phyloP scores from a whole-genome alignment of 176 grass and related monocot genomes.

The Phoenix roebelenii region DNA sequence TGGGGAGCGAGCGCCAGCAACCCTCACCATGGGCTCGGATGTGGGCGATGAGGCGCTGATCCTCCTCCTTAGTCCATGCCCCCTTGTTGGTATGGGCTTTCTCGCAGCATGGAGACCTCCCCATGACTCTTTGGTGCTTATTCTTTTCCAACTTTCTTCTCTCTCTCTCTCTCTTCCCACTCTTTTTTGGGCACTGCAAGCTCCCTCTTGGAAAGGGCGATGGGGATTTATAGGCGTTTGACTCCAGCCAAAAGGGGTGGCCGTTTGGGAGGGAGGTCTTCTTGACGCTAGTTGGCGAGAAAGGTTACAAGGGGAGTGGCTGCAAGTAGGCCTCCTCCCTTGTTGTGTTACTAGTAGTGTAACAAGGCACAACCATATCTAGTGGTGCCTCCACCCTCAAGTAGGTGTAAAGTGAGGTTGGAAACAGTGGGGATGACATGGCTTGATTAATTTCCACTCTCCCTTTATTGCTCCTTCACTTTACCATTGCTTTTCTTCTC shows the following conservation, averaged over 20 bases:
- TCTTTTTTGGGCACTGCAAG: too few species aligned
- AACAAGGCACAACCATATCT: neutral
- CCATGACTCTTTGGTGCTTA: constrained; percentile 31
- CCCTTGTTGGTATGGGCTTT: constrained; percentile 98
- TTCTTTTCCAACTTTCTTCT: neutral
- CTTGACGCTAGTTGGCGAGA: constrained; percentile 69
- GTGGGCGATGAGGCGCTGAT: constrained; percentile 67
- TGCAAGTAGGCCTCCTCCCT: constrained; percentile 40
- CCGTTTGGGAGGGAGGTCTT: constrained; percentile 23
- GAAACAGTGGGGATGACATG: constrained; percentile 16
- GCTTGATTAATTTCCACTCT: constrained; percentile 8
- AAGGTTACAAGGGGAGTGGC: constrained; percentile 23
- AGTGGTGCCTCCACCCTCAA: constrained; percentile 12
- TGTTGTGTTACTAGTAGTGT: constrained; percentile 37
- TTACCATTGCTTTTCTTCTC: constrained; percentile 8
- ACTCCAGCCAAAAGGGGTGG: neutral
- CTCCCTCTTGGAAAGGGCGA: constrained; percentile 9
- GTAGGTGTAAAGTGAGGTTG: constrained; percentile 76
- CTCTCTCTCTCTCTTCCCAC: constrained; percentile 1
- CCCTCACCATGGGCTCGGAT: constrained; percentile 72
- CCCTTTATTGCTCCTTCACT: neutral
- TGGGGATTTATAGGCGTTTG: constrained; percentile 50
- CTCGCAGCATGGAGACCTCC: constrained; percentile 93
- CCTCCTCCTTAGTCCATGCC: constrained; percentile 93
- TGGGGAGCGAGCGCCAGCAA: constrained; percentile 81